Base-by-base conservation (phyloP, 73 alveolate species). In the Diophrys appendiculata region DNA sequence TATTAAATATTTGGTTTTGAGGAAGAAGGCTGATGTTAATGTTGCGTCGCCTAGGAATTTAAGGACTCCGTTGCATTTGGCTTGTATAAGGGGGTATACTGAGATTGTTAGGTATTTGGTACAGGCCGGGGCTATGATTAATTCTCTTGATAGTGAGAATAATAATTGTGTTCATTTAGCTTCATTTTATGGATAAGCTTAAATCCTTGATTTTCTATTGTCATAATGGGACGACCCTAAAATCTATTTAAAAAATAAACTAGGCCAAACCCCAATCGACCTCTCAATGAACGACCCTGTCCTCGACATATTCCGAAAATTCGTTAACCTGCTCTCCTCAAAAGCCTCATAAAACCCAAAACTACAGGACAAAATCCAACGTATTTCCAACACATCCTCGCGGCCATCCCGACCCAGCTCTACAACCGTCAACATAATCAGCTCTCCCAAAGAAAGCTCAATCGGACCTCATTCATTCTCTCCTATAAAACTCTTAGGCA, bases 1-100 rank as follows among this genome's bases (percentile, higher is more conserved):
- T 29, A 80, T 78, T n/a, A 65, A 78, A 69, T 24, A 33, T 8
- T 25, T 78, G 53, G 29, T 78, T 3, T 24, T 67, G 33, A 77
- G 70, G 53, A 33, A 28, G 28, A 72, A 43, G 22, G 82, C 89
- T 1, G 83, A 81, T 13, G 89, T 81, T 52, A 72, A 81, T 72
- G 71, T 29, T 8, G 43, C 27, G 32, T 69, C 56, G 52, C 31
- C 35, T 1, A n/a, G n/a, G n/a, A 13, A 81, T 14, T 0, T 22
- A 2, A 78, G 75, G 25, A 85, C 86, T 25, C 79, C 87, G 27
- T 31, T 85, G 65, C 88, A 85, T 56, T 24, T 69, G 23, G 88
- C 82, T 26, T 53, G 73, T n/a, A 14, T 77, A 35, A 68, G 71
- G 30, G 86, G 86, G 0, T 52, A 65, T 34, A 25, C 33, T 27